Conservation (phyloP, 2,329 filamentous ascomycete genomes). For the Neonectria faginata region DNA sequence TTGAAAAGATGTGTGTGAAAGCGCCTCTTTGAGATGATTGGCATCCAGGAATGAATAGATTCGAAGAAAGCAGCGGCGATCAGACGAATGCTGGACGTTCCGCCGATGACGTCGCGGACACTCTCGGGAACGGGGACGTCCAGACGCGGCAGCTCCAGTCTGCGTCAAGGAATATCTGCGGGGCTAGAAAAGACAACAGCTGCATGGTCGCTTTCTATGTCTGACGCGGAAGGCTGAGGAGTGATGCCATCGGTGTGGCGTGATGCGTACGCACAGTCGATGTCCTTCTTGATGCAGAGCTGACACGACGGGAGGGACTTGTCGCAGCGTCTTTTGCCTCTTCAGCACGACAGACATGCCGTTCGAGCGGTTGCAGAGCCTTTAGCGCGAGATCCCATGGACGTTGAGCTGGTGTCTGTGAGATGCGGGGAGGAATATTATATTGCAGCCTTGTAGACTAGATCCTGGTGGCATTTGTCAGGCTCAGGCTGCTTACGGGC, state of each 20-base stretch:
- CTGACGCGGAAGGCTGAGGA: background rate
- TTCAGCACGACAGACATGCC: constrained; percentile 19
- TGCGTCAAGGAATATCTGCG: constrained; percentile 15
- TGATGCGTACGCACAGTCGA: constrained; percentile 12
- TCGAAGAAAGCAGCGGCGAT: constrained; percentile 14
- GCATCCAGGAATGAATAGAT: constrained; percentile 20
- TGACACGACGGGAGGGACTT: constrained; percentile 12
- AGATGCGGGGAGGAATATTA: background rate
- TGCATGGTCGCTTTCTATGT: background rate
- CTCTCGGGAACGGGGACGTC: background rate
- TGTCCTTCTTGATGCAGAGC: constrained; percentile 22
- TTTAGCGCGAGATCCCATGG: background rate
- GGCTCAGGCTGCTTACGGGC: too few relatives aligned
- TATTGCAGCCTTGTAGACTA: too few relatives aligned
- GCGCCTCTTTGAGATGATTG: constrained; percentile 13
- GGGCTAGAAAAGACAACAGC: constrained; percentile 25
- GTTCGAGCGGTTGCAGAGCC: background rate
- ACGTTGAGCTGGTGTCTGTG: background rate
- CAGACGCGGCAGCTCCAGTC: constrained; percentile 11
- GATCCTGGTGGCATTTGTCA: background rate
- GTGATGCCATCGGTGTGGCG: constrained; percentile 2
- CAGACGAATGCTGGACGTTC: constrained; percentile 1
- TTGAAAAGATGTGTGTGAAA: constrained; percentile 16
- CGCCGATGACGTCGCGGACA: constrained; percentile 7
- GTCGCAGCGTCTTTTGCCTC: constrained; percentile 26